Evolutionary conservation across 169 alveolate species (phyloP), one percentile per base, ranked within the genome.

Genomic region (Cryptosporidium felis): DNA sequence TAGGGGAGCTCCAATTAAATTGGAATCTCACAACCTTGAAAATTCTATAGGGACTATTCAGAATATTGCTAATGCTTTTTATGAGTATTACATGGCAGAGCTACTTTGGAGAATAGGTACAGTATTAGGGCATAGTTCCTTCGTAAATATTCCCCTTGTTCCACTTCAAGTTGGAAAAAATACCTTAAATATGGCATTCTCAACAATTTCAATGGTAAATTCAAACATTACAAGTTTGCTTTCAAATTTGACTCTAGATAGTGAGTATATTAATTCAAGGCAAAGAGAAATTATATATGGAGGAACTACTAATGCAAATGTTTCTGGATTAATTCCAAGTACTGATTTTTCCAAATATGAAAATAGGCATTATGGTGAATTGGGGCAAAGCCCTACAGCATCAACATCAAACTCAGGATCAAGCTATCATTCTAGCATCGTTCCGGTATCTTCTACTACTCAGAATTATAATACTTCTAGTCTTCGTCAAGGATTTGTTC

Each of bases 201-300:
- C 92, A 53, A 96, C 97, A 8, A 96, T 93, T n/a, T 95, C 93
- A 82, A 91, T 91, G 74, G 95, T 95, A 36, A 92, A 94, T 88
- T 91, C 95, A 12, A 95, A 94, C 18, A 82, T 94, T 16, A 94
- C 96, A 26, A 88, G 91, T 38, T 66, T 95, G 46, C 91, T 95
- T 14, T 94, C 97, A 14, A 93, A 92, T 74, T 91, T 95, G 47
- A 95, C 97, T 46, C 90, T 95, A 56, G 97, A 95, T 90, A 80
- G 92, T 44, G 97, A 95, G 82, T 95, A 95, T 60, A 94, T 95
- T 45, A 95, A 95, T 82, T 88, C 94, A 42, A 90, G 96, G 46
- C 96, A 94, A 89, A 80, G 94, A 41, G 94, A 82, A 18, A 21
- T 46, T 38, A 38, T 49, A n/a, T 47, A 65, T 26, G 49, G 49